A percentile compares a stretch with the other conserved stretches of the same genome.
These are phyloP conservation scores for Psilocybe tampanensis DNA, from an alignment of 768 basidiomycete species.

Conservation along the genomic window DNA sequence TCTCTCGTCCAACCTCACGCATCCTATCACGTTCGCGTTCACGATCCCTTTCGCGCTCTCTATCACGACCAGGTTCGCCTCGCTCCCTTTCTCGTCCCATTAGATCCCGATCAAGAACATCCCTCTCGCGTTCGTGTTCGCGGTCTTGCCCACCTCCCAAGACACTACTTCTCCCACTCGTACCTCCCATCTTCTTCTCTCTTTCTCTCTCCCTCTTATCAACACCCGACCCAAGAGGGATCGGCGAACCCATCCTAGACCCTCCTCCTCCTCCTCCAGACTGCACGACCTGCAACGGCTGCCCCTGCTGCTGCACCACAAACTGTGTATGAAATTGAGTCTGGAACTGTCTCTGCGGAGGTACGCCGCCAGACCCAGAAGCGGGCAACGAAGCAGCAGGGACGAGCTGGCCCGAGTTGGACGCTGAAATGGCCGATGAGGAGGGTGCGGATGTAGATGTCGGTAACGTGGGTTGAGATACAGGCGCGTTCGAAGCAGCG, in stretches of 20 bases:
- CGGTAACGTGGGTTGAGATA: neutral
- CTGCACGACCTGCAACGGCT: neutral
- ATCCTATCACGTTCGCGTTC: neutral
- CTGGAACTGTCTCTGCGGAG: slow-evolving; percentile 32
- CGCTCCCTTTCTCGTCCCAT: neutral
- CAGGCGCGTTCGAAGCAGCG: neutral
- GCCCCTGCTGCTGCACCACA: slow-evolving; percentile 14
- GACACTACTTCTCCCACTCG: slow-evolving; percentile 3
- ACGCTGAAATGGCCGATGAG: neutral
- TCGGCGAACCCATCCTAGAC: slow-evolving; percentile 20
- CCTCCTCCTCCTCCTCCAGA: neutral
- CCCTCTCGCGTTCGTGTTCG: neutral
- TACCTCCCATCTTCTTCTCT: slow-evolving; percentile 5
- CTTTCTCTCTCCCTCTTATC: neutral
- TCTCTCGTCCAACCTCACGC: neutral
- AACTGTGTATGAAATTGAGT: slow-evolving; percentile 33
- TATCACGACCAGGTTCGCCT: slow-evolving; percentile 1
- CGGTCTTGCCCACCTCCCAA: neutral
- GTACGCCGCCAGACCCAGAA: neutral
- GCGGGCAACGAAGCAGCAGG: neutral
- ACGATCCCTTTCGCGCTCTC: slow-evolving; percentile 9
- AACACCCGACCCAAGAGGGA: neutral
- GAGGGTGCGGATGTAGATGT: neutral
- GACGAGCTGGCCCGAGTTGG: neutral
- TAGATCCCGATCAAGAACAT: neutral